phyloP scores from a whole-genome alignment of 768 basidiomycete genomes.

The Nevesoporus exiguus region DNA sequence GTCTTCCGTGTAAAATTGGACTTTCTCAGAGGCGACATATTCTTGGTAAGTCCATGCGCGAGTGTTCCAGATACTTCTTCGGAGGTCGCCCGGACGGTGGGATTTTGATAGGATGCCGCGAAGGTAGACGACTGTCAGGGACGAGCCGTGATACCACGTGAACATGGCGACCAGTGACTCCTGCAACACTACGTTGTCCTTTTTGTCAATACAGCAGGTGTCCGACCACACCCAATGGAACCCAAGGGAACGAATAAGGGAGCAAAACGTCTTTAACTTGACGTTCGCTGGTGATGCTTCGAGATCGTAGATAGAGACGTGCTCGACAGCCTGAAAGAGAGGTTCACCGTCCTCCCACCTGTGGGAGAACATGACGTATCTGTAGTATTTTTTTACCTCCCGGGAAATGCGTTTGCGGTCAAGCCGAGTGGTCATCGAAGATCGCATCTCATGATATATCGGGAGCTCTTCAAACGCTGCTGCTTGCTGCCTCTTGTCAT shows the following conservation, averaged over 20 bases:
- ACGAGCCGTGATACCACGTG: not conserved
- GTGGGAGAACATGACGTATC: constrained; percentile 14
- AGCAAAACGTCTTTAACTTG: constrained; percentile 12
- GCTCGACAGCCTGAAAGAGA: not conserved
- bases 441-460: not conserved
- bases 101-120: not conserved
- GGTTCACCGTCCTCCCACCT: constrained; percentile 8
- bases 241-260: not conserved
- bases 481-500: constrained; percentile 9
- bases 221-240: constrained; percentile 18
- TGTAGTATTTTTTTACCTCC: constrained; percentile 6
- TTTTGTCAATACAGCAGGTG: not conserved
- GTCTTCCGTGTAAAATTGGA: constrained; percentile 11
- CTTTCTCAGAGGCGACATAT: constrained; percentile 8
- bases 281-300: not conserved
- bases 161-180: constrained; percentile 11
- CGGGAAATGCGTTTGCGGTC: constrained; percentile 3
- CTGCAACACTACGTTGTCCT: not conserved
- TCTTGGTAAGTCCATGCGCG: constrained; percentile 1
- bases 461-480: constrained; percentile 5
- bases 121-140: constrained; percentile 14
- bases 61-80: constrained; percentile 14
- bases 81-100: not conserved
- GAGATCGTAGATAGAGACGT: constrained; percentile 7
- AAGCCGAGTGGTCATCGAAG: constrained; percentile 1